Conservation (phyloP, 2,329 filamentous ascomycete genomes). For the Decorospora gaudefroyi region DNA sequence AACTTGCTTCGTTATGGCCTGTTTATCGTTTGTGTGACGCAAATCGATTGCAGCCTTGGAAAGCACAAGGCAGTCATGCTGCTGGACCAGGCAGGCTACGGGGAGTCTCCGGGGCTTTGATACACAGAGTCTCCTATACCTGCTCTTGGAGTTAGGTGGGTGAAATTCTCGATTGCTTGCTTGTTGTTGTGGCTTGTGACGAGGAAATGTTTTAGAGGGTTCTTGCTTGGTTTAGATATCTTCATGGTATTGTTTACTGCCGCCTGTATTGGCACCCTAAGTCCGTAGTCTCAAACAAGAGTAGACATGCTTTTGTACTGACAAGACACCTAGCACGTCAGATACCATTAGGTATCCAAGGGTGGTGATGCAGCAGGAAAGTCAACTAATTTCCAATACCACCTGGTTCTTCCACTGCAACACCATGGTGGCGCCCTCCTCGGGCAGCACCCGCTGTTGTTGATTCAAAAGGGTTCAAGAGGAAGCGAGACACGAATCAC, state of each 20-base stretch:
- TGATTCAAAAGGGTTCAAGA: too few species aligned
- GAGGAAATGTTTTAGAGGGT: constrained; percentile 43
- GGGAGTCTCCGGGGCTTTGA: constrained; percentile 49
- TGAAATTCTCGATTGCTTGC: constrained; percentile 57
- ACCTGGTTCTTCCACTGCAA: too few species aligned
- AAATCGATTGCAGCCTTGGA: too few species aligned
- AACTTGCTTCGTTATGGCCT: too few species aligned
- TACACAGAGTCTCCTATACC: constrained; percentile 54
- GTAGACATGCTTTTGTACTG: neutral
- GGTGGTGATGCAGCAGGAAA: too few species aligned
- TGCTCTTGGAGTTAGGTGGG: constrained; percentile 52
- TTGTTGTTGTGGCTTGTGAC: constrained; percentile 54
- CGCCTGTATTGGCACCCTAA: neutral
- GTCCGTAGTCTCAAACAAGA: neutral
- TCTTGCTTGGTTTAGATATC: constrained; percentile 30
- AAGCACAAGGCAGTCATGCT: constrained; percentile 49
- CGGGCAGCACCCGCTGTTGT: too few species aligned
- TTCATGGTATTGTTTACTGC: constrained; percentile 5
- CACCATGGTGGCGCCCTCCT: too few species aligned
- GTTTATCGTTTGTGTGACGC: too few species aligned
- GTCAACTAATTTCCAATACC: too few species aligned
- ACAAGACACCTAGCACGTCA: too few species aligned
- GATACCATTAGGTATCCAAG: too few species aligned
- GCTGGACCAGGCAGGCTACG: constrained; percentile 34
- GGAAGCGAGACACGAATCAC: too few species aligned